Percentiles rank a stretch among this genome's conserved stretches.
phyloP scores from a whole-genome alignment of 2,329 filamentous ascomycete genomes.

The Fusarium temperatum region DNA sequence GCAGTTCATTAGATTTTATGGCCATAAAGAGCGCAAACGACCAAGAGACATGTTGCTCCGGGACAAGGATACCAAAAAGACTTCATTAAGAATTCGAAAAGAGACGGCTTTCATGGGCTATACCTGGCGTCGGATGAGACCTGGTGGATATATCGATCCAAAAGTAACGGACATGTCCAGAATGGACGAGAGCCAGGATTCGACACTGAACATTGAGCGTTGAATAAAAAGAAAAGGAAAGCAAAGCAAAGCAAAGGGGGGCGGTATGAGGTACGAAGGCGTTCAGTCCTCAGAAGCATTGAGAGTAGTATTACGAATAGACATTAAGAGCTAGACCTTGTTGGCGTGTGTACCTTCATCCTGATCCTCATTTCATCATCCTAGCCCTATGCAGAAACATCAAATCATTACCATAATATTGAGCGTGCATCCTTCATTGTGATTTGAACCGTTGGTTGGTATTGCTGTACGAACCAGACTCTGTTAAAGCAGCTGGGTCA shows the following conservation, averaged over 20 bases:
- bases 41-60: constrained; percentile 86
- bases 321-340: constrained; percentile 38
- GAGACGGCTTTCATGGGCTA: constrained; percentile 89
- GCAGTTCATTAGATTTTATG: constrained; percentile 61
- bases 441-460: constrained; percentile 23
- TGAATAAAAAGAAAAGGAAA: background rate
- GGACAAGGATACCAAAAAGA: constrained; percentile 71
- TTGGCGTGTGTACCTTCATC: constrained; percentile 20
- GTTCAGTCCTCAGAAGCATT: constrained; percentile 1
- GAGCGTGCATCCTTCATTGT: constrained; percentile 17
- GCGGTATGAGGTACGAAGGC: background rate
- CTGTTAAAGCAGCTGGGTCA: constrained; percentile 33
- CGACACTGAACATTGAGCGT: background rate
- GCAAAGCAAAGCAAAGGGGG: background rate
- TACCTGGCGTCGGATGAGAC: constrained; percentile 72
- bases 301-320: constrained; percentile 38
- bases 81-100: constrained; percentile 83
- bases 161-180: background rate
- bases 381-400: constrained; percentile 27
- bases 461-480: constrained; percentile 21
- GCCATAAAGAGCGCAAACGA: constrained; percentile 75
- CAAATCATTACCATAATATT: constrained; percentile 26
- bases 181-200: background rate
- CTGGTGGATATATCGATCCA: constrained; percentile 43
- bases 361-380: constrained; percentile 36